Percentiles rank a stretch among this genome's conserved stretches.
These are phyloP conservation scores for Hypoxylon perforatum DNA, from an alignment of 495 filamentous ascomycete genomes.

Conservation along the genomic window DNA sequence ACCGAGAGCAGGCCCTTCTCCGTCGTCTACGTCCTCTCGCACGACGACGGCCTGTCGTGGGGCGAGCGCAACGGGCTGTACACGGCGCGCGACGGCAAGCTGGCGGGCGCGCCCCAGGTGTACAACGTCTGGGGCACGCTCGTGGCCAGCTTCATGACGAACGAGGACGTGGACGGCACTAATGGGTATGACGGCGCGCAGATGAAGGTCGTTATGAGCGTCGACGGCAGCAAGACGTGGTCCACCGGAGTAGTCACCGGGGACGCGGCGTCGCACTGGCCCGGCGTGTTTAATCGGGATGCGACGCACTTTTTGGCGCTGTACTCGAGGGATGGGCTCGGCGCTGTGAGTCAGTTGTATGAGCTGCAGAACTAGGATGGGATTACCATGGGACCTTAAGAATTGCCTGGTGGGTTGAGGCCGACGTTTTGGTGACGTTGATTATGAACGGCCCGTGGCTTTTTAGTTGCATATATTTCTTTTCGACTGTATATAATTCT, in stretches of 20 bases:
- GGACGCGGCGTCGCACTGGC: constrained; percentile 51
- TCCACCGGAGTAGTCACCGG: constrained; percentile 49
- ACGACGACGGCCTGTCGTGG: constrained; percentile 69
- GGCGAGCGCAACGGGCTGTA: constrained; percentile 63
- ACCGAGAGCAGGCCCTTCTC: constrained; percentile 58
- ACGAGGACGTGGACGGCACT: constrained; percentile 59
- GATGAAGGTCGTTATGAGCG: constrained; percentile 52
- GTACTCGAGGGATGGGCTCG: constrained; percentile 26
- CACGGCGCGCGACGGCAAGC: constrained; percentile 51
- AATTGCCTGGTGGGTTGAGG: no score
- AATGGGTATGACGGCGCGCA: constrained; percentile 43
- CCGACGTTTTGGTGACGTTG: neutral
- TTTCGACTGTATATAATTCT: neutral
- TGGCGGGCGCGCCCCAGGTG: constrained; percentile 64
- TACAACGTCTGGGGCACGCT: constrained; percentile 66
- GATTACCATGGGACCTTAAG: no score
- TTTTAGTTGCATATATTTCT: neutral
- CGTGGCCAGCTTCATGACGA: constrained; percentile 70
- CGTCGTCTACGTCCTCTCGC: constrained; percentile 62
- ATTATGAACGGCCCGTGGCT: no score
- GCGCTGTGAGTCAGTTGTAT: constrained; percentile 26
- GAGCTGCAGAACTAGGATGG: constrained; percentile 14
- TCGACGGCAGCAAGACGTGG: constrained; percentile 54
- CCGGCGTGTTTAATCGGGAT: constrained; percentile 50
- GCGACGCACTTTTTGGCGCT: constrained; percentile 24